phyloP scores from a whole-genome alignment of 371 early-diverging fungal genomes.

The Dichotomocladium elegans region DNA sequence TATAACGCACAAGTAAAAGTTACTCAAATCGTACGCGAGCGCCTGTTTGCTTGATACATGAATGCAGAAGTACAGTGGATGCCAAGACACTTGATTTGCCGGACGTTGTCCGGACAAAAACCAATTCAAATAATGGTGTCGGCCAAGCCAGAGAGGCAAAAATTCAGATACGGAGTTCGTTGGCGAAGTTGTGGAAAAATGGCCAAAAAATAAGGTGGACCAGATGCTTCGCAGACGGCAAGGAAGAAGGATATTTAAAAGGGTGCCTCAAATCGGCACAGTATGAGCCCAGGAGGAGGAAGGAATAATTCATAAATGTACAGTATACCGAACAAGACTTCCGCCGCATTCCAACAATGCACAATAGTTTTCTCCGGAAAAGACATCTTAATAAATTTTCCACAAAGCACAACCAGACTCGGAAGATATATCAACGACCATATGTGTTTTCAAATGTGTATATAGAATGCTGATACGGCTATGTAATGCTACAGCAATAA shows the following conservation, averaged over 20 bases:
- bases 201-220: background rate
- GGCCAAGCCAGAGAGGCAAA: background rate
- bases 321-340: no score
- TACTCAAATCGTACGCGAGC: slow-evolving; percentile 1
- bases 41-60: background rate
- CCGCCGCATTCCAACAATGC: no score
- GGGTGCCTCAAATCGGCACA: background rate
- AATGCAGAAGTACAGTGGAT: background rate
- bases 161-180: background rate
- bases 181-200: background rate
- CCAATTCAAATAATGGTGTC: background rate
- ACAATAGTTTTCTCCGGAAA: no score
- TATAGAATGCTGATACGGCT: no score
- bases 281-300: background rate
- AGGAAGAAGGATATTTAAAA: slow-evolving; percentile 2
- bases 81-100: slow-evolving; percentile 1
- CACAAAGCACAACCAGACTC: no score
- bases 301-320: no score
- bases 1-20: no score
- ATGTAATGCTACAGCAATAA: no score
- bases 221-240: background rate
- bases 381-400: no score
- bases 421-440: no score
- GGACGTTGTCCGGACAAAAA: no score
- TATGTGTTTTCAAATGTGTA: no score